Percentiles rank a stretch among this genome's conserved stretches.
These are phyloP conservation scores for Saccharomycopsis phalli DNA, from an alignment of 1,139 yeast genomes.

Conservation along the genomic window DNA sequence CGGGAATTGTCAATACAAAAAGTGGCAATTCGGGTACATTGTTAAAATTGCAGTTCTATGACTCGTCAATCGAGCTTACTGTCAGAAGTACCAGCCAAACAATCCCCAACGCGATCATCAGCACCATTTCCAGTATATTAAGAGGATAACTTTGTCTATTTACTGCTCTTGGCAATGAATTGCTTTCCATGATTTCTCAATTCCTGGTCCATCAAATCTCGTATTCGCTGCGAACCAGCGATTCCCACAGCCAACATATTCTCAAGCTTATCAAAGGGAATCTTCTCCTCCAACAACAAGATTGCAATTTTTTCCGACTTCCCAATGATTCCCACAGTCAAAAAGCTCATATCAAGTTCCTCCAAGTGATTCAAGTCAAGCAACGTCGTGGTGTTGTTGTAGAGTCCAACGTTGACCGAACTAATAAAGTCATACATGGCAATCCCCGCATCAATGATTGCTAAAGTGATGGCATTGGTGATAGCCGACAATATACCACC, in stretches of 20 bases:
- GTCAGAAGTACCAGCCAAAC: not conserved
- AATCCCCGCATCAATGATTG: conserved; percentile 89
- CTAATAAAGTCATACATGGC: conserved; percentile 89
- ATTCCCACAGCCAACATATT: conserved; percentile 74
- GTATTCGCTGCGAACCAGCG: conserved; percentile 78
- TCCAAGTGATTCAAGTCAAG: conserved; percentile 78
- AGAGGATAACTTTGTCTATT: conserved; percentile 1
- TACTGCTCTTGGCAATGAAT: conserved; percentile 11
- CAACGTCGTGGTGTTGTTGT: conserved; percentile 60
- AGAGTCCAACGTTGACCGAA: conserved; percentile 71
- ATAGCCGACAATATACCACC: conserved; percentile 81
- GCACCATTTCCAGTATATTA: not conserved
- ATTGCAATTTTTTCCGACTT: conserved; percentile 69
- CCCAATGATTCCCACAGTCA: conserved; percentile 82
- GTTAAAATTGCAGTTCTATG: conserved; percentile 20
- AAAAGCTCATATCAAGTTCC: conserved; percentile 70
- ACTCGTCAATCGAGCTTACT: not conserved
- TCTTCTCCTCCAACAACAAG: conserved; percentile 68
- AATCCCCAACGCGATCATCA: not conserved
- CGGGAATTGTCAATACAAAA: conserved; percentile 26
- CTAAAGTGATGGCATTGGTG: conserved; percentile 82
- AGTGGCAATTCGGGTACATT: conserved; percentile 33
- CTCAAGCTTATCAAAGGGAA: conserved; percentile 77
- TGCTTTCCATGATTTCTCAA: conserved; percentile 63
- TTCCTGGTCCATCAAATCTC: conserved; percentile 80